Conservation (phyloP, 208 protist genomes). For the Vickermania ingenoplastis region DNA sequence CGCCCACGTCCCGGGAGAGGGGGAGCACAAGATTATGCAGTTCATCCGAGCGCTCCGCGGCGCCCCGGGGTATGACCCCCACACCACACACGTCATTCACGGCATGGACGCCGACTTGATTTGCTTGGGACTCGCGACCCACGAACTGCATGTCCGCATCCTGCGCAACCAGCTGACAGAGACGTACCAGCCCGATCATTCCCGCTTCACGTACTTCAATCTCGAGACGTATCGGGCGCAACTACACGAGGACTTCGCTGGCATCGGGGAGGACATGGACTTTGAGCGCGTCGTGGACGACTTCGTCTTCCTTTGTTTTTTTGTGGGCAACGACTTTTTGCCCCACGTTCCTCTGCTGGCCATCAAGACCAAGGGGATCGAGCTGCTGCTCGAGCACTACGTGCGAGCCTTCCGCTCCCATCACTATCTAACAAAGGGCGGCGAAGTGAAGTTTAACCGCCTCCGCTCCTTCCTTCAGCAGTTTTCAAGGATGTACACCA, state of each 20-base stretch:
- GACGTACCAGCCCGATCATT: constrained; percentile 67
- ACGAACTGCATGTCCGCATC: constrained; percentile 97
- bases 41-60: constrained; percentile 84
- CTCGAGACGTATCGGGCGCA: constrained; percentile 56
- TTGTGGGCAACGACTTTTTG: constrained; percentile 99
- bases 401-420: constrained; percentile 54
- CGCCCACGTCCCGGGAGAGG: constrained; percentile 96
- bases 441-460: constrained; percentile 69
- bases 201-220: constrained; percentile 85
- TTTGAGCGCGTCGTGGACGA: constrained; percentile 98
- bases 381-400: constrained; percentile 89
- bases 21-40: constrained; percentile 94
- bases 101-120: constrained; percentile 99
- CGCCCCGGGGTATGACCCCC: constrained; percentile 93
- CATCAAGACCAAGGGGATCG: constrained; percentile 96
- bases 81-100: constrained; percentile 96
- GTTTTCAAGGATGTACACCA: constrained; percentile 43
- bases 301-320: constrained; percentile 99
- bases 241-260: constrained; percentile 72
- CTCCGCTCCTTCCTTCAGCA: constrained; percentile 51
- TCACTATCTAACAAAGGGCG: constrained; percentile 75
- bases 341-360: constrained; percentile 97
- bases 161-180: constrained; percentile 95
- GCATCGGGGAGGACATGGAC: constrained; percentile 59
- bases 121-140: constrained; percentile 96